Evolutionary conservation across 768 basidiomycete genomes (phyloP), one percentile per base, ranked within the genome.

Genomic region (Suillus placidus): DNA sequence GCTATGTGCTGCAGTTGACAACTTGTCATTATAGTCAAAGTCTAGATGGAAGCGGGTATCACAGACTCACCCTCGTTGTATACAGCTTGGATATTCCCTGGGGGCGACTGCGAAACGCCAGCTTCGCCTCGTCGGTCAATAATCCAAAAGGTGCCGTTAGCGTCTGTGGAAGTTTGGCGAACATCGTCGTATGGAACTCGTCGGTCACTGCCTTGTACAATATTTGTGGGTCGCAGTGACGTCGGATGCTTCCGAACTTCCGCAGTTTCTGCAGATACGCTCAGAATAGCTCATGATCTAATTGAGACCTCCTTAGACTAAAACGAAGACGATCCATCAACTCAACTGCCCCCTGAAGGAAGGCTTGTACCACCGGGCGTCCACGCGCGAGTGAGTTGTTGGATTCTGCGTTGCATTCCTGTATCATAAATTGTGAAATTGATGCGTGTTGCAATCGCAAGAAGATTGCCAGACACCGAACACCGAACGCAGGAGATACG

Each of bases 41-140:
- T 43, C 6, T 23, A 56, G 55, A 61, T 43, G 16, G n/a, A 54
- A 43, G 43, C 26, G 23, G 45, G 45, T 26, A 30, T 51, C 26
- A 63, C 93, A 69, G 77, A 95, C 94, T 60, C 40, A 60, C 58
- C 70, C 94, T 86, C 38, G 83, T 84, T 16, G 87, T 83, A 57
- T 87, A 84, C 51, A 97, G 77, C 74, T 93, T 91, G 58, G 87
- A 82, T 60, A 97, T 88, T 20, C 95, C 95, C 51, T 84, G 84
- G 0, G 92, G 87, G 66, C 91, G 91, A 69, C 88, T 92, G 47
- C 93, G 88, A 76, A 97, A 97, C 13, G 89, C 88, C 20, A 97
- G 87, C 77, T 96, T 96, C 56, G 93, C 89, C 73, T 95, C 92
- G 73, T 97, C 94, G 6, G 89, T 89, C 40, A 94, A 76, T 23